Evolutionary conservation across 164 flowering plant species (phyloP).

Genomic region (Vitis rotundifolia): DNA sequence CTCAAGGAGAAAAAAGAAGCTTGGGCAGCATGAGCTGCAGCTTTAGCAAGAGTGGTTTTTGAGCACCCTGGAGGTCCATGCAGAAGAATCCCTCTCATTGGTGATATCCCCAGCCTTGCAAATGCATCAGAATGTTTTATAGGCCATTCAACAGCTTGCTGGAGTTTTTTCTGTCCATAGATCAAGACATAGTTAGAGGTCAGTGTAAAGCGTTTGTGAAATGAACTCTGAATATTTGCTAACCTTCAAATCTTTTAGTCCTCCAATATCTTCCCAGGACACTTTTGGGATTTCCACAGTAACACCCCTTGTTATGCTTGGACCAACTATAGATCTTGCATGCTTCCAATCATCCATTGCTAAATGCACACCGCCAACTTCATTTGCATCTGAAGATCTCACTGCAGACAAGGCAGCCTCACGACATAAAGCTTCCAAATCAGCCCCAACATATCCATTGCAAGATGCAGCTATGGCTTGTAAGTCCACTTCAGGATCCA

Average conservation of each 20-base stretch:
- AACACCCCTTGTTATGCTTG: slow-evolving; percentile 94
- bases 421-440: slow-evolving; percentile 87
- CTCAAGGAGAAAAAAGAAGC: slow-evolving; percentile 90
- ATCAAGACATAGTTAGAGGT: not conserved
- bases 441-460: slow-evolving; percentile 97
- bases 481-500: slow-evolving; percentile 64
- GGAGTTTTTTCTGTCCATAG: slow-evolving; percentile 73
- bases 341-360: slow-evolving; percentile 75
- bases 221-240: slow-evolving; percentile 4
- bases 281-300: slow-evolving; percentile 88
- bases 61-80: slow-evolving; percentile 99
- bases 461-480: slow-evolving; percentile 79
- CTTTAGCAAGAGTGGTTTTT: slow-evolving; percentile 96
- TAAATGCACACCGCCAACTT: slow-evolving; percentile 25
- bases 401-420: slow-evolving; percentile 66
- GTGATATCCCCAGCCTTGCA: slow-evolving; percentile 75
- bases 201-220: no score
- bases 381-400: slow-evolving; percentile 35
- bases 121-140: slow-evolving; percentile 77
- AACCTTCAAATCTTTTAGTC: slow-evolving; percentile 84
- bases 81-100: slow-evolving; percentile 83
- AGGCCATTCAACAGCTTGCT: slow-evolving; percentile 98
- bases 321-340: slow-evolving; percentile 76
- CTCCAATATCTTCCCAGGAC: slow-evolving; percentile 96
- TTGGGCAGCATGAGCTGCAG: slow-evolving; percentile 94